Evolutionary conservation across 306 rosid species (phyloP).

Genomic region (Quercus robur): DNA sequence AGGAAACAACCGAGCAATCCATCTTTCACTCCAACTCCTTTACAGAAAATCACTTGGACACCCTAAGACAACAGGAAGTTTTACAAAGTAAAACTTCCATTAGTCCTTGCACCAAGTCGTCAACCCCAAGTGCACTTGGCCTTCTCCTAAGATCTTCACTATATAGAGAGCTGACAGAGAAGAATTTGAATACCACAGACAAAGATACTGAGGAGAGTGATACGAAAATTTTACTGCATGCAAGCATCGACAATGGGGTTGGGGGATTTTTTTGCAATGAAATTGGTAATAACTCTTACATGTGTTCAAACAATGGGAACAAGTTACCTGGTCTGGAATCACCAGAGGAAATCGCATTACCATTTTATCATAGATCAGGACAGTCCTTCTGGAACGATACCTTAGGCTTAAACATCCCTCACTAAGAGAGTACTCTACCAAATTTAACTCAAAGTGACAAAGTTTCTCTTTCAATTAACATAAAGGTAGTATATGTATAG

Average conservation of each 20-base stretch:
- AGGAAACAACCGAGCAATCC: slow-evolving; percentile 22
- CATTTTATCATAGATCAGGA: slow-evolving; percentile 27
- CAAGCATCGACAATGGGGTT: slow-evolving; percentile 15
- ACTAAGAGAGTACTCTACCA: slow-evolving; percentile 7
- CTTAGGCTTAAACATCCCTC: slow-evolving; percentile 19
- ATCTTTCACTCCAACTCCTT: slow-evolving; percentile 30
- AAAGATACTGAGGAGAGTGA: slow-evolving; percentile 38
- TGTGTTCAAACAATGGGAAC: slow-evolving; percentile 20
- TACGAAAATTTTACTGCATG: slow-evolving; percentile 18
- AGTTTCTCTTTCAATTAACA: background rate
- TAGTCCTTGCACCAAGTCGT: slow-evolving; percentile 40
- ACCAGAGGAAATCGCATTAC: slow-evolving; percentile 34
- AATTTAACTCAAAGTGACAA: background rate
- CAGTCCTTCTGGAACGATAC: slow-evolving; percentile 40
- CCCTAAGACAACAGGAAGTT: slow-evolving; percentile 18
- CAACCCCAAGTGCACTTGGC: slow-evolving; percentile 72
- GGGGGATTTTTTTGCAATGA: slow-evolving; percentile 29
- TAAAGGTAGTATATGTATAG: background rate
- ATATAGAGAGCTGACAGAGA: slow-evolving; percentile 62
- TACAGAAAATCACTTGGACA: slow-evolving; percentile 24
- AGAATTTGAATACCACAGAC: slow-evolving; percentile 34
- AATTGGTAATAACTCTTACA: slow-evolving; percentile 12
- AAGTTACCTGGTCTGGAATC: slow-evolving; percentile 40
- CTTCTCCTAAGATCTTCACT: slow-evolving; percentile 74
- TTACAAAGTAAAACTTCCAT: slow-evolving; percentile 26